Evolutionary conservation across 441 rosid genomes (phyloP), one percentile per base, ranked within the genome.

Genomic region (Erodium moschatum): DNA sequence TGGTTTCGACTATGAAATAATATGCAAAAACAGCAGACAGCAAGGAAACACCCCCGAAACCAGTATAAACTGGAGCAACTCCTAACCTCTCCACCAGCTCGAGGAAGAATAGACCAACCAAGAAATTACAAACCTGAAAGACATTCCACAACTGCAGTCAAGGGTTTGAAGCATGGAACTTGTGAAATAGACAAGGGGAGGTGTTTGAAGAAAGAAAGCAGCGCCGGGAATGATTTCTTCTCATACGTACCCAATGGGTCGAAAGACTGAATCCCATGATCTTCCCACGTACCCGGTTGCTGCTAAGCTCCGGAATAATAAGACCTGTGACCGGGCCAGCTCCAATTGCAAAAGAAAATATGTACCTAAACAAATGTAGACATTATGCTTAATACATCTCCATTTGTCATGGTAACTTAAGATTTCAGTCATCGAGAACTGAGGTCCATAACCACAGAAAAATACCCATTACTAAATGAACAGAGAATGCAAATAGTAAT

Each of bases 321-420:
- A 86, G 79, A 75, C 89, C 92, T 10, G 97, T 88, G 21, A 84
- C 92, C 24, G 94, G 94, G 42, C 92, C 97, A 67, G 97, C 84
- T 76, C 94, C 94, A 73, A 81, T 21, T 12, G 94, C 89, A 80
- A 85, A 88, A 67, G 82, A 71, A 71, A 88, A 86, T 38, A 90
- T 85, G 79, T 88, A 88, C 81, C 92, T 90, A 61, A 21, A 65
- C 38, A 54, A 58, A 67, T 61, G 21, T 63, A 54, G 60, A 18
- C 21, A 54, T 24, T 54, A 18, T 3, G 3, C 9, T 52, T 52
- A 54, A 19, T 5, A 15, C 58, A 50, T 50, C 58, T 50, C 15
- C 58, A 50, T 20, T 54, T 54, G 24, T 18, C 20, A 40, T 5
- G 4, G 52, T 44, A 10, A 16, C 16, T 54, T 19, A 16, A 18